Evolutionary conservation across 2,329 filamentous ascomycete species (phyloP).

Genomic region (Calycina herbarum): DNA sequence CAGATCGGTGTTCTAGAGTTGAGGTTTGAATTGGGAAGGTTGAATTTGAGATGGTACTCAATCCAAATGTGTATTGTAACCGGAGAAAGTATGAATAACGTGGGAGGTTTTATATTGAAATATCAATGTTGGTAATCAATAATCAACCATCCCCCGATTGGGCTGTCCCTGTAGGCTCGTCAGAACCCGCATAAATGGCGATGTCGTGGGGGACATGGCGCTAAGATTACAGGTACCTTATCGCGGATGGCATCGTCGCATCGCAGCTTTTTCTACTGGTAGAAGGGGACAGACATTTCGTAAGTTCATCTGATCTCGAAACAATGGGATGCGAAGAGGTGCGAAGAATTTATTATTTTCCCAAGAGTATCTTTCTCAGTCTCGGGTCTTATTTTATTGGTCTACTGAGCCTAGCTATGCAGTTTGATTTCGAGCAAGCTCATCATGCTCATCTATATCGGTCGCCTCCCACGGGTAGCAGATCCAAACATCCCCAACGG

Average conservation of each 20-base stretch:
- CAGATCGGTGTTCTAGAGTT: not conserved
- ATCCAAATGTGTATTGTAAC: too few species aligned
- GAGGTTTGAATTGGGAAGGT: not conserved
- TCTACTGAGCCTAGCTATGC: too few species aligned
- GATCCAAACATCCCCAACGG: conserved; percentile 94
- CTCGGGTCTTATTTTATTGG: too few species aligned
- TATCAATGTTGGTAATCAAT: not conserved
- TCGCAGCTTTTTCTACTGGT: too few species aligned
- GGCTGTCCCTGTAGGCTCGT: conserved; percentile 21
- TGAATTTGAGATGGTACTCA: not conserved
- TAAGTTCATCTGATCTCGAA: too few species aligned
- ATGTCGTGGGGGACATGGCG: not conserved
- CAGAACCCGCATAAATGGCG: conserved; percentile 4
- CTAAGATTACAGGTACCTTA: not conserved
- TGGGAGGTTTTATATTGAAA: not conserved
- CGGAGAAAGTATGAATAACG: not conserved
- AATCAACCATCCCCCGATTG: not conserved
- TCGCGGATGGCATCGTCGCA: too few species aligned
- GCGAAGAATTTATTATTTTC: too few species aligned
- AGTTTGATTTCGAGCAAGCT: conserved; percentile 50
- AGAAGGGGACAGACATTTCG: too few species aligned
- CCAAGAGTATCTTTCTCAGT: too few species aligned
- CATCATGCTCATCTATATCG: conserved; percentile 91
- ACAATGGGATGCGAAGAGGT: too few species aligned
- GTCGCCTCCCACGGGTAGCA: conserved; percentile 98